phyloP scores from a whole-genome alignment of 768 basidiomycete genomes.

The Agaricus subrufescens region DNA sequence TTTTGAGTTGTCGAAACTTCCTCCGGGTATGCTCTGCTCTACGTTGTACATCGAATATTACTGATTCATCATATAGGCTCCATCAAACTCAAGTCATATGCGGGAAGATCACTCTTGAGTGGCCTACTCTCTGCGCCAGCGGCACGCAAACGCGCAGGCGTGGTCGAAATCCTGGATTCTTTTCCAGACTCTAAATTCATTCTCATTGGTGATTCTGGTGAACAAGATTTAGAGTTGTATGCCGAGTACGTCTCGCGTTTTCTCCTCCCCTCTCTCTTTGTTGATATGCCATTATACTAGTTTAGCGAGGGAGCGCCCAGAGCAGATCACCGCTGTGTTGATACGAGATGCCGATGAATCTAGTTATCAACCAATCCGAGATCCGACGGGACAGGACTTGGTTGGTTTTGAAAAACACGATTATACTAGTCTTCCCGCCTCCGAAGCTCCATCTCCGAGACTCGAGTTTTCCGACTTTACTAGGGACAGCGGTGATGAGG shows the following conservation, averaged over 20 bases:
- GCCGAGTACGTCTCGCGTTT: conserved; percentile 38
- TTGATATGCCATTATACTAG: conserved; percentile 16
- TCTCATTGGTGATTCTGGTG: conserved; percentile 88
- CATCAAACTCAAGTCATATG: conserved; percentile 80
- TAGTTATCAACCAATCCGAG: conserved; percentile 38
- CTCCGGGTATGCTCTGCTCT: conserved; percentile 40
- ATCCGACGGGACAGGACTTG: conserved; percentile 56
- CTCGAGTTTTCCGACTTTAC: background rate
- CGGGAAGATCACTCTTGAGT: conserved; percentile 76
- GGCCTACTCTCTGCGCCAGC: conserved; percentile 82
- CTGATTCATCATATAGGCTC: conserved; percentile 42
- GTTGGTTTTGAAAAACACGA: conserved; percentile 16
- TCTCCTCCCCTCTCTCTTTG: background rate
- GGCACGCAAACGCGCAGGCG: conserved; percentile 73
- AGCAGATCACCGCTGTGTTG: conserved; percentile 75
- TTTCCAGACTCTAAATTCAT: conserved; percentile 77
- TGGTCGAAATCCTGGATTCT: conserved; percentile 71
- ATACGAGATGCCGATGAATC: conserved; percentile 66
- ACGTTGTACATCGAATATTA: background rate
- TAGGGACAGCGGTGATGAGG: background rate
- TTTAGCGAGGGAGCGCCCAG: conserved; percentile 63
- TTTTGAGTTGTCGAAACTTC: conserved; percentile 63
- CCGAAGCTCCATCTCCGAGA: background rate
- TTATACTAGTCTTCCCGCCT: background rate
- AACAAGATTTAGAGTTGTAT: conserved; percentile 94